phyloP scores from a whole-genome alignment of 2,329 filamentous ascomycete genomes.

The Helotiales sp. region DNA sequence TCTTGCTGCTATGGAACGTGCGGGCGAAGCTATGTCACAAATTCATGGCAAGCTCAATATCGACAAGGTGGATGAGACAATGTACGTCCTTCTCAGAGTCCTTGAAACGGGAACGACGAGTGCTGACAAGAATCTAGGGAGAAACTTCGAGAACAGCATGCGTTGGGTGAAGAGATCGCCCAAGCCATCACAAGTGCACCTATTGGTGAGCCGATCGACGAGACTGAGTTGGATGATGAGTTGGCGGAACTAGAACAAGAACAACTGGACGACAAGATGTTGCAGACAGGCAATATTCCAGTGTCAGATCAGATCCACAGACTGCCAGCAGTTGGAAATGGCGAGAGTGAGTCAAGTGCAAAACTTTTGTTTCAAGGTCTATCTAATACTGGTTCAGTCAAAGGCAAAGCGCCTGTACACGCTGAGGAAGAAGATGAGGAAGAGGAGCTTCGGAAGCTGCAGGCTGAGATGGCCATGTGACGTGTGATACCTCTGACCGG shows the following conservation, averaged over 20 bases:
- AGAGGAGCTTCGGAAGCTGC: conserved; percentile 86
- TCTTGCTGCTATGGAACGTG: conserved; percentile 88
- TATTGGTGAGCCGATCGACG: conserved; percentile 72
- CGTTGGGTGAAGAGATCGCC: conserved; percentile 89
- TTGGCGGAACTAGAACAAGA: conserved; percentile 88
- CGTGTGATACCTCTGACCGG: conserved; percentile 13
- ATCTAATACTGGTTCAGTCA: conserved; percentile 40
- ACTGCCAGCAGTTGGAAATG: conserved; percentile 72
- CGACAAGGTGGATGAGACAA: conserved; percentile 92
- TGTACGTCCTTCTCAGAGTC: conserved; percentile 58
- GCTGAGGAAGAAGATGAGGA: conserved; percentile 91
- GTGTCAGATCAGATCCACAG: conserved; percentile 75
- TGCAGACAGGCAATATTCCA: conserved; percentile 83
- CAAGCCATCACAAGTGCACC: conserved; percentile 75
- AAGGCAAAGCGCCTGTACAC: conserved; percentile 48
- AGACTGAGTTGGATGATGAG: conserved; percentile 82
- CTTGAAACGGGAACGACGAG: background rate
- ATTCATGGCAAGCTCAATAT: conserved; percentile 91
- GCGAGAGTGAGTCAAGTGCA: conserved; percentile 67
- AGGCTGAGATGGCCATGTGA: conserved; percentile 97
- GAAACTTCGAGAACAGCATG: conserved; percentile 85
- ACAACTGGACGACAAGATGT: conserved; percentile 88
- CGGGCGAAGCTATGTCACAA: conserved; percentile 84
- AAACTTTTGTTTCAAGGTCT: conserved; percentile 10
- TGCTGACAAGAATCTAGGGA: conserved; percentile 62